Percentiles rank a stretch among this genome's conserved stretches.
These are phyloP conservation scores for Vaccinium macrocarpon DNA, from an alignment of 148 eudicot species.

Conservation along the genomic window DNA sequence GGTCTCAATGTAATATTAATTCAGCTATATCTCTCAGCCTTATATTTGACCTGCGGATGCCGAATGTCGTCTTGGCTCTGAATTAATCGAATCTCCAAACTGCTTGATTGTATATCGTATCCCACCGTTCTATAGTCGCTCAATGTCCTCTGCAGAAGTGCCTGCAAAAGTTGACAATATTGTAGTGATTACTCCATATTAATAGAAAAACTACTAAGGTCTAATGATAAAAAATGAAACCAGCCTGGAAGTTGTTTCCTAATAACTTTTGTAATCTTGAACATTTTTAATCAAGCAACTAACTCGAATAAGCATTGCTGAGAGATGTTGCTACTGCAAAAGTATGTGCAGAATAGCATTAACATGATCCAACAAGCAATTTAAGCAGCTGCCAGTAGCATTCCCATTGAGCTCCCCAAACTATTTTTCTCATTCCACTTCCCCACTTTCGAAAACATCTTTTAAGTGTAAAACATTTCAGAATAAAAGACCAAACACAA, in stretches of 20 bases:
- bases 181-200: background rate
- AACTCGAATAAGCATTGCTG: background rate
- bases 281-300: background rate
- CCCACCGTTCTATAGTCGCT: constrained; percentile 66
- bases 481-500: background rate
- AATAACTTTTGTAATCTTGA: background rate
- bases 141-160: constrained; percentile 66
- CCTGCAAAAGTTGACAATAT: constrained; percentile 39
- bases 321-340: background rate
- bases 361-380: background rate
- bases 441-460: background rate
- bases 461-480: background rate
- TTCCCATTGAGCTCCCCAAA: background rate
- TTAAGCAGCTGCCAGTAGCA: background rate
- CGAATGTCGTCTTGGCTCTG: constrained; percentile 88
- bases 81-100: constrained; percentile 86
- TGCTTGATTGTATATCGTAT: constrained; percentile 72
- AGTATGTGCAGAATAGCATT: background rate
- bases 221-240: background rate
- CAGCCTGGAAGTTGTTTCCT: background rate
- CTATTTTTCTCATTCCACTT: background rate
- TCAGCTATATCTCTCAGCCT: constrained; percentile 52
- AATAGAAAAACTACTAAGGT: background rate
- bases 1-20: background rate
- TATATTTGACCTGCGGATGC: constrained; percentile 66